Conservation (phyloP, 495 filamentous ascomycete species). For the Daldinia decipiens region DNA sequence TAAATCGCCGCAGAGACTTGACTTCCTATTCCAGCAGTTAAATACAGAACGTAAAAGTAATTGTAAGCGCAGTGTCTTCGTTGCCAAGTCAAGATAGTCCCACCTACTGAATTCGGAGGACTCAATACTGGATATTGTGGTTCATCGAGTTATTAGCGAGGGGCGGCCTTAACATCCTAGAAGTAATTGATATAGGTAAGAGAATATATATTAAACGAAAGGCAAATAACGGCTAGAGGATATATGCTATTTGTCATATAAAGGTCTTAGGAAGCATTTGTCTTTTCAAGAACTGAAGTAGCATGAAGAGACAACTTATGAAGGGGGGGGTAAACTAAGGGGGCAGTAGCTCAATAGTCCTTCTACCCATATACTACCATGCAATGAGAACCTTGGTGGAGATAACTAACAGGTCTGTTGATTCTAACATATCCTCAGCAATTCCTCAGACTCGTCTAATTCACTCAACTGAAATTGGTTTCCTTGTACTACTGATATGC, state of each 20-base stretch:
- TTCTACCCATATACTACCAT: not conserved
- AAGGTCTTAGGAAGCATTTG: not conserved
- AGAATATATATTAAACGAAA: not conserved
- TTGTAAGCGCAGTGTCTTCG: not conserved
- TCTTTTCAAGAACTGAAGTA: not conserved
- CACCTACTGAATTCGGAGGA: constrained; percentile 19
- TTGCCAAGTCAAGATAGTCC: constrained; percentile 1
- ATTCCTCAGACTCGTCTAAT: not conserved
- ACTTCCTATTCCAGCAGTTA: constrained; percentile 29
- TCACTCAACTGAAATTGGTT: not conserved
- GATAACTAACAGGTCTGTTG: not conserved
- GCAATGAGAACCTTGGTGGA: not conserved
- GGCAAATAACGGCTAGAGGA: not conserved
- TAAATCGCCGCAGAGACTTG: constrained; percentile 2
- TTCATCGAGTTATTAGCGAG: not conserved
- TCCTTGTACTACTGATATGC: not conserved
- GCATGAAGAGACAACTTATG: not conserved
- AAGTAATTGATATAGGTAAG: not conserved
- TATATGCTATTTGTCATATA: not conserved
- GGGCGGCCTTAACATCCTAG: not conserved
- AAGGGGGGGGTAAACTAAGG: not conserved
- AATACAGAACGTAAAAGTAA: not conserved
- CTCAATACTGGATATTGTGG: not conserved
- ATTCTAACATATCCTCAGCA: not conserved
- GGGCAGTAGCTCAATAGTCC: not conserved